Conservation (phyloP, 1,284 basidiomycete genomes). For the Peniophora sp. region DNA sequence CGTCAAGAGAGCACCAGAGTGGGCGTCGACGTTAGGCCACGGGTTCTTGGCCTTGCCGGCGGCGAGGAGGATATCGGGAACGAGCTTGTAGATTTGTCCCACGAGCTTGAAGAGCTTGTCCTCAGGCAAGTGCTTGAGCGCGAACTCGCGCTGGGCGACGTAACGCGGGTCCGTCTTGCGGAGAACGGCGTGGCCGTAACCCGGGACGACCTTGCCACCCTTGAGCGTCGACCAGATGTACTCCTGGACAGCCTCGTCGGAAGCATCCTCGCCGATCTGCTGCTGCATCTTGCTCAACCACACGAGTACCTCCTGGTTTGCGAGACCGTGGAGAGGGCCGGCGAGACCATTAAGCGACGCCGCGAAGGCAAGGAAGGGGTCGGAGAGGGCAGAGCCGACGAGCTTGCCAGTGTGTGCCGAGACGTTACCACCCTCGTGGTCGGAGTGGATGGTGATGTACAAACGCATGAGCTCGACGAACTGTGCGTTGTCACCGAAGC, state of each 20-base stretch:
- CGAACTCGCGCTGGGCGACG: conserved; percentile 92
- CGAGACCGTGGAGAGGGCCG: conserved; percentile 94
- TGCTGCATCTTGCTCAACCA: conserved; percentile 89
- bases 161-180: conserved; percentile 98
- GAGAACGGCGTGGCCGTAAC: conserved; percentile 95
- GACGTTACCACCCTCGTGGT: conserved; percentile 98
- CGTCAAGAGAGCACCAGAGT: conserved; percentile 91
- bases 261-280: conserved; percentile 75
- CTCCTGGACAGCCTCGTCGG: conserved; percentile 82
- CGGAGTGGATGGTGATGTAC: conserved; percentile 93
- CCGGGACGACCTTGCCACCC: conserved; percentile 86
- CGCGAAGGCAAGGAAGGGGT: conserved; percentile 94
- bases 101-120: conserved; percentile 93
- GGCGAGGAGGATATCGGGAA: conserved; percentile 89
- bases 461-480: conserved; percentile 95
- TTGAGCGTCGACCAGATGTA: conserved; percentile 94
- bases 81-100: conserved; percentile 88
- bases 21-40: conserved; percentile 94
- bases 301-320: conserved; percentile 91
- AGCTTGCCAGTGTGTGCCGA: conserved; percentile 96
- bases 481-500: conserved; percentile 82
- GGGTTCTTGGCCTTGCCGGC: conserved; percentile 93
- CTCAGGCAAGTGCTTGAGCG: conserved; percentile 80
- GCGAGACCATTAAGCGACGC: conserved; percentile 96
- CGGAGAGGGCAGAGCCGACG: conserved; percentile 95